Percentiles rank a stretch among this genome's conserved stretches.
These are phyloP conservation scores for Nakazawaea holstii DNA, from an alignment of 805 yeast species.

Conservation along the genomic window DNA sequence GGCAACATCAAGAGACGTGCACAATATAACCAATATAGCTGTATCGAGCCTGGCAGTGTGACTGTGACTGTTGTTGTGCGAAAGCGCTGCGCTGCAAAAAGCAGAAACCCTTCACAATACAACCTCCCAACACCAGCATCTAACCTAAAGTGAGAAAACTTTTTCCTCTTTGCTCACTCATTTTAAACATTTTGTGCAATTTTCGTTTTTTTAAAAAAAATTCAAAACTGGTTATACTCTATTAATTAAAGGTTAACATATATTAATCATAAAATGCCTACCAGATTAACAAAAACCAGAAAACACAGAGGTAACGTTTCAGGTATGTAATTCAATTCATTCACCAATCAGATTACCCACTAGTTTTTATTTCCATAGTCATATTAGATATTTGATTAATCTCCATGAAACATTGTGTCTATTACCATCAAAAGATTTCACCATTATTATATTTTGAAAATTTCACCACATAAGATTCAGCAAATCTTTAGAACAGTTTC, in stretches of 20 bases:
- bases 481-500: no score
- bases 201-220: constrained; percentile 1
- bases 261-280: constrained; percentile 61
- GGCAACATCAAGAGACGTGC: background rate
- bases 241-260: background rate
- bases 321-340: constrained; percentile 57
- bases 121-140: constrained; percentile 1
- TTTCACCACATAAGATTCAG: no score
- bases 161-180: background rate
- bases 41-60: background rate
- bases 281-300: constrained; percentile 99
- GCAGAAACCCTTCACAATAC: no score
- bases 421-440: no score
- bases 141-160: background rate
- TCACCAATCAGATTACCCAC: background rate
- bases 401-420: no score
- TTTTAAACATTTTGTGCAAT: background rate
- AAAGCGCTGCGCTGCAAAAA: no score
- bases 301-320: constrained; percentile 99
- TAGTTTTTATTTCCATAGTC: background rate
- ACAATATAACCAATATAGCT: background rate
- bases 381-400: background rate
- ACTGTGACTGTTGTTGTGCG: background rate
- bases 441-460: no score
- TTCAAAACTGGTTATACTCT: background rate